Base-by-base conservation (phyloP, 805 yeast genomes). In the Saturnispora hagleri region DNA sequence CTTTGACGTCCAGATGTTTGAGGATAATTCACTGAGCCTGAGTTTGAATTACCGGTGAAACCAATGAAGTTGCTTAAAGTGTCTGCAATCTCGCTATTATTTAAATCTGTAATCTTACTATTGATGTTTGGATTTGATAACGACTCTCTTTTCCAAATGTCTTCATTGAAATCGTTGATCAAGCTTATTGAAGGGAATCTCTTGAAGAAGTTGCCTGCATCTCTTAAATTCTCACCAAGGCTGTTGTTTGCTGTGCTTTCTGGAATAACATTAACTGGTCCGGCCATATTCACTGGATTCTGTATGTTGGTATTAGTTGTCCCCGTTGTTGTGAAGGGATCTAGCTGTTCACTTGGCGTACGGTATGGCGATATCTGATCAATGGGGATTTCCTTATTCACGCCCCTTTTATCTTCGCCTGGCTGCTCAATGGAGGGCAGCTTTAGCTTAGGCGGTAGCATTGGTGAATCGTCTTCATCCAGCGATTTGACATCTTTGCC, bases 281-380 rank as follows among this genome's bases (percentile, higher is more conserved):
- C 66, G 62, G 3, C 41, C 47, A 43, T 27, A 26, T n/a, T 36
- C 10, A 34, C 20, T 13, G 22, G 26, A 15, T 45, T 34, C 9
- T 42, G 42, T 24, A 43, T 13, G n/a, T 43, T 48, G 12, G 76
- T 10, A 31, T 31, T 31, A 3, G 34, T 31, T 5, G 34, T 13
- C 15, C 15, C 15, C 3, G 33, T 28, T 28, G 34, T 70, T 47
- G 70, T 66, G 56, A 75, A 76, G 1, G 78, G 75, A 50, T 76
- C 81, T 47, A 75, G 54, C 48, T 74, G 79, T 57, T 77, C 80
- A 46, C 77, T 70, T n/a, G 73, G 76, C 46, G 79, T 64, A 55
- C 78, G 65, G 44, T 49, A 62, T 53, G 57, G 47, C 27, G 54
- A 59, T 55, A 60, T 58, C 56, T 52, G 69, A 50, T 60, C 68